phyloP scores from a whole-genome alignment of 2,329 filamentous ascomycete genomes.

The Neophaeococcomyces mojaviensis region DNA sequence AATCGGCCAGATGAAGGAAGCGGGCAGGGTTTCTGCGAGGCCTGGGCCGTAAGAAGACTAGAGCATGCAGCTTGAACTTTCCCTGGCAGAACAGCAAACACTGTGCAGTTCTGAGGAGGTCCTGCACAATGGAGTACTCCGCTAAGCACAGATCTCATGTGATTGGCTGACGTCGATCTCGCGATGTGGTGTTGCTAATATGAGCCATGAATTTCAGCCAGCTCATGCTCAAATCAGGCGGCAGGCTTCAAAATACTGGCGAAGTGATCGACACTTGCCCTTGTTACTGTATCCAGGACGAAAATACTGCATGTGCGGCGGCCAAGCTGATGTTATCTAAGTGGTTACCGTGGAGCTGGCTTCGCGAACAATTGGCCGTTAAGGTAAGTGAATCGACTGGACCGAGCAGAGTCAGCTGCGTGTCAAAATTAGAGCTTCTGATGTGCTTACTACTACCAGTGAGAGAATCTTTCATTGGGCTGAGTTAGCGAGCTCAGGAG shows the following conservation, averaged over 20 bases:
- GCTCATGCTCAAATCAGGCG: not conserved
- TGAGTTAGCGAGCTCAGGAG: constrained; percentile 1
- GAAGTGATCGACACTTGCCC: too few relatives aligned
- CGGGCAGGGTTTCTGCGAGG: too few relatives aligned
- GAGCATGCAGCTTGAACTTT: too few relatives aligned
- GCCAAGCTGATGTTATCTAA: not conserved
- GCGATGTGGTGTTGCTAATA: constrained; percentile 1
- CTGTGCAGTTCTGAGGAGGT: not conserved
- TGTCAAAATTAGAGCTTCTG: too few relatives aligned
- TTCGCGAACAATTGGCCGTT: too few relatives aligned
- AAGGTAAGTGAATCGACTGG: too few relatives aligned
- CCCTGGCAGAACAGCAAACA: too few relatives aligned
- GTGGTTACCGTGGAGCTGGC: too few relatives aligned
- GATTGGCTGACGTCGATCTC: constrained; percentile 3
- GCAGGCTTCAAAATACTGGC: constrained; percentile 1
- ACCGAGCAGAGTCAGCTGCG: too few relatives aligned
- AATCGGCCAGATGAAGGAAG: too few relatives aligned
- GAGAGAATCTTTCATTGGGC: not conserved
- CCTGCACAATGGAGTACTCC: not conserved
- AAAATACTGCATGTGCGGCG: not conserved
- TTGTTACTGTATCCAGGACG: too few relatives aligned
- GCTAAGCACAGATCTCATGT: not conserved
- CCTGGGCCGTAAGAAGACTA: too few relatives aligned
- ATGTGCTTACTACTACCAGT: not conserved
- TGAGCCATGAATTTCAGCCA: not conserved